Evolutionary conservation across 768 basidiomycete species (phyloP).

Genomic region (Xanthoconium stramineum): DNA sequence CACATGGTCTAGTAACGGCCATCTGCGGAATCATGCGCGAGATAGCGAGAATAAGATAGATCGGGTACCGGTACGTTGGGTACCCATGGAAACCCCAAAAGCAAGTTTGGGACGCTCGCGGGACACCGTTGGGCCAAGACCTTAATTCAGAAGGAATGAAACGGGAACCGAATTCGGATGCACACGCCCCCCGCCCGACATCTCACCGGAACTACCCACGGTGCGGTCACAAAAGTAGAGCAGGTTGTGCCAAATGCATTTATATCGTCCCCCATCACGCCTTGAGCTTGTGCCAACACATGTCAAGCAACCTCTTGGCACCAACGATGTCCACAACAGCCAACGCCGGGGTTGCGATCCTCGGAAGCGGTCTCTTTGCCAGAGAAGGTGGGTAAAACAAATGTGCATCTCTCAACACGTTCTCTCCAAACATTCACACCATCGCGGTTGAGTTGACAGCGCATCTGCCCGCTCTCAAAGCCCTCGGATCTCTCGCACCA

Average conservation of each 20-base stretch:
- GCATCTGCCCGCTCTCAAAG: slow-evolving; percentile 73
- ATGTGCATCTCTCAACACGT: neutral
- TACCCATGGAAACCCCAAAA: neutral
- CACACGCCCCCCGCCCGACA: neutral
- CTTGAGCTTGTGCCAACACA: neutral
- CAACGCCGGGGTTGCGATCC: slow-evolving; percentile 62
- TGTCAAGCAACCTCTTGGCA: no score
- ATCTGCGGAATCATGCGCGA: no score
- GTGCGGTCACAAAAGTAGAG: neutral
- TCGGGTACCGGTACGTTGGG: slow-evolving; percentile 32
- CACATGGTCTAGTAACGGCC: no score
- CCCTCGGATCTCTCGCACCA: slow-evolving; percentile 44
- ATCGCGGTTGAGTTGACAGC: slow-evolving; percentile 41
- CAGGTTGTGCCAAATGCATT: no score
- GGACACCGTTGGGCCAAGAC: neutral
- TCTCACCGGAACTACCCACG: neutral
- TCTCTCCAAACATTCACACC: slow-evolving; percentile 21
- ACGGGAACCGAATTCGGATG: neutral
- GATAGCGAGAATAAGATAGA: no score
- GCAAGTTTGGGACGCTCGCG: neutral
- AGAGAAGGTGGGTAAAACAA: slow-evolving; percentile 53
- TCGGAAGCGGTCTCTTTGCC: slow-evolving; percentile 80
- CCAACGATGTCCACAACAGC: slow-evolving; percentile 36
- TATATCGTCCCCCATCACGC: neutral
- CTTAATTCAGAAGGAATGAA: neutral